A percentile compares a stretch with the other conserved stretches of the same genome.
Conservation (phyloP, 1,284 basidiomycete genomes). For the Leccinum discolor region DNA sequence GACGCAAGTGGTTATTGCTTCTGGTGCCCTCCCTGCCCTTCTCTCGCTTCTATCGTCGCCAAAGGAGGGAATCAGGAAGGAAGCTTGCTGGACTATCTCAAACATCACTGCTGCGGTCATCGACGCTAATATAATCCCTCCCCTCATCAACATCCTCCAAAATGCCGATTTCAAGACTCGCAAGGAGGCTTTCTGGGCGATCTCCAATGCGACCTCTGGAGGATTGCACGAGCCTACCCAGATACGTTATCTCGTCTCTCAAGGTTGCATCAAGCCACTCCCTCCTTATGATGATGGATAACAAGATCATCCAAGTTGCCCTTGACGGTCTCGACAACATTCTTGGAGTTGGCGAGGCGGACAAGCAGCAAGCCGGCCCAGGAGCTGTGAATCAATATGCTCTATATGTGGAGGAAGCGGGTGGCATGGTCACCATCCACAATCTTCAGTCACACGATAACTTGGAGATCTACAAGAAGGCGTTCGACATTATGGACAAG, state of each 20-base stretch:
- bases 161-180: constrained; percentile 99
- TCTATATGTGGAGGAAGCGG: constrained; percentile 94
- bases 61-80: constrained; percentile 95
- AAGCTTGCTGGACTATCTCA: constrained; percentile 99
- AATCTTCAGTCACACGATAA: constrained; percentile 99
- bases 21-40: constrained; percentile 92
- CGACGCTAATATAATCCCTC: constrained; percentile 92
- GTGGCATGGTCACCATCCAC: constrained; percentile 98
- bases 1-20: constrained; percentile 98
- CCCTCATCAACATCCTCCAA: constrained; percentile 97
- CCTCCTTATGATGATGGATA: constrained; percentile 96
- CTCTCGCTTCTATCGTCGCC: constrained; percentile 91
- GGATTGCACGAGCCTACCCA: constrained; percentile 96
- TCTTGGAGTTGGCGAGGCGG: constrained; percentile 94
- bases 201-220: constrained; percentile 98
- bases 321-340: constrained; percentile 99
- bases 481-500: constrained; percentile 99
- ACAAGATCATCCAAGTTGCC: constrained; percentile 99
- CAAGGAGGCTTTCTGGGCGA: constrained; percentile 99
- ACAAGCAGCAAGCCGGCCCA: constrained; percentile 84
- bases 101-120: constrained; percentile 95
- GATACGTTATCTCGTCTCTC: constrained; percentile 97
- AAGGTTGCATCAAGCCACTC: constrained; percentile 98
- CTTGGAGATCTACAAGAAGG: constrained; percentile 99
- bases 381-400: constrained; percentile 94